Evolutionary conservation across 2,329 filamentous ascomycete species (phyloP).

Genomic region (Hysterium pulicare): DNA sequence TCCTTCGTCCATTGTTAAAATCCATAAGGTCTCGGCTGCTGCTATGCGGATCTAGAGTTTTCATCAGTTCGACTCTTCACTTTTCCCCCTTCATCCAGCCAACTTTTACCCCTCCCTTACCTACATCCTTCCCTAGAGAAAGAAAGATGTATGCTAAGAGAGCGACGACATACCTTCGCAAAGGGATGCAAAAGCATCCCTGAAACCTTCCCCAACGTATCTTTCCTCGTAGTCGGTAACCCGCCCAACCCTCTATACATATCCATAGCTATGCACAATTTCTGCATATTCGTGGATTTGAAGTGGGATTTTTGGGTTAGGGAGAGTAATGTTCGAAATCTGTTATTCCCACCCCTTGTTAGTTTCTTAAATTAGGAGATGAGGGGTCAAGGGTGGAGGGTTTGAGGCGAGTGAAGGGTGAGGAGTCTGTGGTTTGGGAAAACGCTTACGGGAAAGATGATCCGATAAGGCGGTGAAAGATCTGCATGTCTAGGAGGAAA

Average conservation of each 20-base stretch:
- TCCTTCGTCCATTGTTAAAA: constrained; percentile 32
- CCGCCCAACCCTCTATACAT: constrained; percentile 69
- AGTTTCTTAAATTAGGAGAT: background rate
- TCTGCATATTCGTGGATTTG: constrained; percentile 77
- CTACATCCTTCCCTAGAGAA: too few relatives aligned
- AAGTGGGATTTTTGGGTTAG: constrained; percentile 75
- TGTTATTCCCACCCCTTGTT: constrained; percentile 12
- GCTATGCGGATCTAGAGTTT: constrained; percentile 30
- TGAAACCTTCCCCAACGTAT: constrained; percentile 65
- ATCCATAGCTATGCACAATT: constrained; percentile 75
- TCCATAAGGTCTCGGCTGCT: constrained; percentile 42
- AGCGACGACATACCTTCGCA: constrained; percentile 59
- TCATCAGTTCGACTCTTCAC: constrained; percentile 5
- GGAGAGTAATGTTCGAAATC: constrained; percentile 62
- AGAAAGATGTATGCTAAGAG: background rate
- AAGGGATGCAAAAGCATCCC: constrained; percentile 78
- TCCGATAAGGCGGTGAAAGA: constrained; percentile 38
- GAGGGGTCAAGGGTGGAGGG: constrained; percentile 1
- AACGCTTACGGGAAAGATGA: constrained; percentile 54
- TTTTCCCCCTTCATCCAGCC: too few relatives aligned
- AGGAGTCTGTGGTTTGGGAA: too few relatives aligned
- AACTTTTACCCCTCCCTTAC: too few relatives aligned
- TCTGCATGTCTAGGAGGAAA: constrained; percentile 58
- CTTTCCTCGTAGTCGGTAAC: constrained; percentile 49
- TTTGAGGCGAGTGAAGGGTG: too few relatives aligned